Percentiles rank a stretch among this genome's conserved stretches.
phyloP scores from a whole-genome alignment of 108 stramenopile species.

The Pseudonitzschia delicatissima region DNA sequence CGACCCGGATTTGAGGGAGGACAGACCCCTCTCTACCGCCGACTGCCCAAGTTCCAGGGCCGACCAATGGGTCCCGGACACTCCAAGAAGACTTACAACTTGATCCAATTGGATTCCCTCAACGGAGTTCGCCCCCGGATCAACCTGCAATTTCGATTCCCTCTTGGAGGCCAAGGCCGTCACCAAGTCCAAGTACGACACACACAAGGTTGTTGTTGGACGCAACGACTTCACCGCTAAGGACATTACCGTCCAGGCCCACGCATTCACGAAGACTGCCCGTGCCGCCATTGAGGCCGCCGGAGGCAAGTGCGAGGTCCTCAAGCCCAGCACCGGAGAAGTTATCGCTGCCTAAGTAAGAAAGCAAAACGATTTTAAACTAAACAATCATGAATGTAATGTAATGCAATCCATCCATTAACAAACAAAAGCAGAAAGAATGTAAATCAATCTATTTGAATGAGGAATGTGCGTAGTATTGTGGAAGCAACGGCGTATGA shows the following conservation, averaged over 20 bases:
- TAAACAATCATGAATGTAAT: too few species aligned
- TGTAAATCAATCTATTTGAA: too few species aligned
- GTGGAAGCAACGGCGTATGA: too few species aligned
- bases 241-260: slow-evolving; percentile 94
- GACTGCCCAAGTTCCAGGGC: slow-evolving; percentile 92
- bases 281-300: slow-evolving; percentile 89
- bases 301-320: slow-evolving; percentile 90
- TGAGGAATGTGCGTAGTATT: too few species aligned
- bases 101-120: slow-evolving; percentile 89
- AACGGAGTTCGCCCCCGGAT: slow-evolving; percentile 70
- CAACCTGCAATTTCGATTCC: slow-evolving; percentile 75
- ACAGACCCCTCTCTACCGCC: slow-evolving; percentile 92
- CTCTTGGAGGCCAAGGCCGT: slow-evolving; percentile 63
- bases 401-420: not conserved
- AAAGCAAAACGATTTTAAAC: not conserved
- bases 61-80: slow-evolving; percentile 94
- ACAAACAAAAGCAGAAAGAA: too few species aligned
- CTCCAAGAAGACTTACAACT: slow-evolving; percentile 83
- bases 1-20: slow-evolving; percentile 97
- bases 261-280: slow-evolving; percentile 92
- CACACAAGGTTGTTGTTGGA: slow-evolving; percentile 93
- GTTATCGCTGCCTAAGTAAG: slow-evolving; percentile 56
- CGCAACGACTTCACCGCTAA: slow-evolving; percentile 75
- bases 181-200: slow-evolving; percentile 83
- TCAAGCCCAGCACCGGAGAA: slow-evolving; percentile 86